A percentile compares a stretch with the other conserved stretches of the same genome.
phyloP scores from a whole-genome alignment of 108 stramenopile genomes.

The Fragilariopsis cylindrus region DNA sequence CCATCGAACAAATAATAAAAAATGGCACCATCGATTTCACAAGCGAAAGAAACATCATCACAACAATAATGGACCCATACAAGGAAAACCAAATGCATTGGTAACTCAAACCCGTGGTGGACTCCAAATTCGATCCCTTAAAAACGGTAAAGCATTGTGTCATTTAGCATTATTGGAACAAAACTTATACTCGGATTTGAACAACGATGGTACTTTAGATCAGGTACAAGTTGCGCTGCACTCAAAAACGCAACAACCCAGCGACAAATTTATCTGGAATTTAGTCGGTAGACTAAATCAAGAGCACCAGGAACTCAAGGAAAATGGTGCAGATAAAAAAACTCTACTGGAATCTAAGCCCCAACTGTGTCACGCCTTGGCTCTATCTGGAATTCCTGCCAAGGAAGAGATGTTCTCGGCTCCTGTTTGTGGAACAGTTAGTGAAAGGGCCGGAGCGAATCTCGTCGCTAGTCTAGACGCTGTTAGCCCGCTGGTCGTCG shows the following conservation, averaged over 20 bases:
- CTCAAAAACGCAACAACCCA: slow-evolving; percentile 1
- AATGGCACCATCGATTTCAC: slow-evolving; percentile 30
- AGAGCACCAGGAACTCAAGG: slow-evolving; percentile 14
- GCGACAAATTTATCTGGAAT: slow-evolving; percentile 31
- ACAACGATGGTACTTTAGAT: slow-evolving; percentile 78
- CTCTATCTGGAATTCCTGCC: slow-evolving; percentile 70
- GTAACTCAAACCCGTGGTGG: slow-evolving; percentile 64
- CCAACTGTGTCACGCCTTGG: slow-evolving; percentile 70
- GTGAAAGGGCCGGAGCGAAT: slow-evolving; percentile 4
- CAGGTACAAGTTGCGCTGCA: slow-evolving; percentile 59
- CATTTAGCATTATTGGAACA: slow-evolving; percentile 74
- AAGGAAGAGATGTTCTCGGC: slow-evolving; percentile 82
- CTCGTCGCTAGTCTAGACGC: slow-evolving; percentile 33
- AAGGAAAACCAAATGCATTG: slow-evolving; percentile 77
- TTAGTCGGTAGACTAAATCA: slow-evolving; percentile 8
- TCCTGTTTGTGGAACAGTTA: slow-evolving; percentile 49
- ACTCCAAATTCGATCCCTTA: slow-evolving; percentile 75
- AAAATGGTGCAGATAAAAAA: not conserved
- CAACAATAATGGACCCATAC: slow-evolving; percentile 33
- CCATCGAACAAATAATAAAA: slow-evolving; percentile 7
- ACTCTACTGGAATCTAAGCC: not conserved
- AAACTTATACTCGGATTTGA: slow-evolving; percentile 74
- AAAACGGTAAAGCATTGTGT: slow-evolving; percentile 77
- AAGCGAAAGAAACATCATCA: slow-evolving; percentile 31
- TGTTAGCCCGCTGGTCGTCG: slow-evolving; percentile 67